Base-by-base conservation (phyloP, 805 yeast species). In the Ogataea paraovalis region DNA sequence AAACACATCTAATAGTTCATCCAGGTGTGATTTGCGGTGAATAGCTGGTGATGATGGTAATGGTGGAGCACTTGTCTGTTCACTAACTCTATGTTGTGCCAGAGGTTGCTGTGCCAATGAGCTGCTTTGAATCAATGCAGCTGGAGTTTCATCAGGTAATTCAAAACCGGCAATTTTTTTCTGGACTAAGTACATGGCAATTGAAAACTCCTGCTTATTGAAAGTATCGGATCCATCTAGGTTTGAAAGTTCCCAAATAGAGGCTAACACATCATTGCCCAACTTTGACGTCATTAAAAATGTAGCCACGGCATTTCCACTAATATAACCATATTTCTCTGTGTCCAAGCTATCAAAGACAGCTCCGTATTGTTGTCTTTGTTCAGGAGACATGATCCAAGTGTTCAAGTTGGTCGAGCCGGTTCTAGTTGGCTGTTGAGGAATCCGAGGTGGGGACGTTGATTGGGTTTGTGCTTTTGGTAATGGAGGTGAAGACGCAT, bases 231-330 rank as follows among this genome's bases (percentile, higher is more conserved):
- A 80, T 65, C 89, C 89, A 55, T 87, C 85, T 52, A 89, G 76
- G 64, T 94, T 97, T 9, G 98, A 81, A 56, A 94, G 74, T 67
- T 94, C 99, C 99, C 99, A 94, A 39, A 92, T 82, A 21, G 80
- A 70, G 1, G 98, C 99, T 52, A 94, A 75, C 19, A 80, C 82
- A 44, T 87, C 91, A 59, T 91, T 96, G 44, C 83, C 77, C 50
- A 94, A 77, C 52, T 87, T 86, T 2, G 98, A 92, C 9, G 94
- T 85, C 75, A 88, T 82, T 57, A 94, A 79, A 63, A 91, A 89
- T 7, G 85, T 83, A 6, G 96, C 99, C 40, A 94, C 89, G 54
- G 88, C 88, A 49, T 75, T 80, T 2, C 97, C 85, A 20, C 83
- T 78, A 55, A 92, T 74, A 2, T 72, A 60, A 4, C 96, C 96